phyloP scores from a whole-genome alignment of 2,329 filamentous ascomycete genomes.

The Monosporascus sp. region DNA sequence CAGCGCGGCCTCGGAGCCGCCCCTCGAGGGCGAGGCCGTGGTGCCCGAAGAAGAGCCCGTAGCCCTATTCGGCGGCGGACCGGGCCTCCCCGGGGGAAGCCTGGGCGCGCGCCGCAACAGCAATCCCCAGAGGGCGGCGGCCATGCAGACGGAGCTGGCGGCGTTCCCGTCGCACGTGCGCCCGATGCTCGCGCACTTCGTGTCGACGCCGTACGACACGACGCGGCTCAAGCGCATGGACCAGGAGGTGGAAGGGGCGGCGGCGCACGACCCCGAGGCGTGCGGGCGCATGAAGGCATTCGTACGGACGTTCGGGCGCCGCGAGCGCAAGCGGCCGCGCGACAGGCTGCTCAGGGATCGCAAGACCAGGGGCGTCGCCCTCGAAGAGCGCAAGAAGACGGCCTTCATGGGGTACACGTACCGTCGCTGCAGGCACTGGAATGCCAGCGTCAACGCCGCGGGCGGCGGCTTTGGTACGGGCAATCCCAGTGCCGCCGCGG shows the following conservation, averaged over 20 bases:
- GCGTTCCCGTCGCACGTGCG: constrained; percentile 37
- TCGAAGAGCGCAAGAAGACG: constrained; percentile 73
- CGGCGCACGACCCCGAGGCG: constrained; percentile 18
- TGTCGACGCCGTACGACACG: constrained; percentile 44
- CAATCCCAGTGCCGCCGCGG: background rate
- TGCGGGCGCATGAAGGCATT: constrained; percentile 39
- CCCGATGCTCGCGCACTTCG: constrained; percentile 37
- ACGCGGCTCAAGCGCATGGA: constrained; percentile 44
- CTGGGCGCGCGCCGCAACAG: too few species aligned
- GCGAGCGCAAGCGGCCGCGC: constrained; percentile 72
- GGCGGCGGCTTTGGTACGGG: background rate
- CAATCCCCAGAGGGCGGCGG: constrained; percentile 11
- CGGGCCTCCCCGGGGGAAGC: too few species aligned
- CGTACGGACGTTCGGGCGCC: constrained; percentile 47
- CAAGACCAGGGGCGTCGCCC: constrained; percentile 56
- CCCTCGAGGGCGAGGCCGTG: background rate
- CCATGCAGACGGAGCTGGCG: constrained; percentile 28
- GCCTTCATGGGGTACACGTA: constrained; percentile 92
- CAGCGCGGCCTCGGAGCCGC: constrained; percentile 26
- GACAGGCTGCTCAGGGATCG: constrained; percentile 79
- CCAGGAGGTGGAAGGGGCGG: constrained; percentile 37
- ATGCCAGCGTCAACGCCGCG: background rate
- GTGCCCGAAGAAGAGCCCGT: too few species aligned
- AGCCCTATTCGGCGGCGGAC: too few species aligned
- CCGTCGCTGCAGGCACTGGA: constrained; percentile 40